These are phyloP conservation scores for Carex arenaria DNA, from an alignment of 202 grass and related monocot species.

Conservation along the genomic window DNA sequence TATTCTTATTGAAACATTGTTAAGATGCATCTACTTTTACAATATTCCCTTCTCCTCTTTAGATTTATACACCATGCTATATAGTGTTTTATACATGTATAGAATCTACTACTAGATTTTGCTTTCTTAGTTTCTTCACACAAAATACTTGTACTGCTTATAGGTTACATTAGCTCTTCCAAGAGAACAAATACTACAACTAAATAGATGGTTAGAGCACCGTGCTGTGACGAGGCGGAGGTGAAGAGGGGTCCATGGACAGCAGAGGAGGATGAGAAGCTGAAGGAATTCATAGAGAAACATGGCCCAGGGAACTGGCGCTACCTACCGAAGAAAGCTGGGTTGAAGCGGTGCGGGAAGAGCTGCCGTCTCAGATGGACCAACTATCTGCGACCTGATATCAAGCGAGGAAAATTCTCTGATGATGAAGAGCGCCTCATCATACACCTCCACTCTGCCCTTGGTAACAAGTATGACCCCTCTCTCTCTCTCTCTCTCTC, in stretches of 20 bases:
- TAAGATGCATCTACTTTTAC: background rate
- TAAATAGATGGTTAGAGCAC: constrained; percentile 59
- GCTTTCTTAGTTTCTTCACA: background rate
- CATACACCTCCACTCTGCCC: constrained; percentile 32
- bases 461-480: constrained; percentile 33
- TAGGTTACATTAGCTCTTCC: background rate
- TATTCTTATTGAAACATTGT: background rate
- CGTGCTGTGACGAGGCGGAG: constrained; percentile 66
- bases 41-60: background rate
- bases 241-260: constrained; percentile 92
- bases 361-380: constrained; percentile 19
- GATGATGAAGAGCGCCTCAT: constrained; percentile 29
- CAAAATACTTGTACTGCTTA: background rate
- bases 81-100: background rate
- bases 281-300: constrained; percentile 49
- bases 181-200: background rate
- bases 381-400: constrained; percentile 8
- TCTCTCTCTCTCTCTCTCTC: background rate
- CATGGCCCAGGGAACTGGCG: constrained; percentile 85
- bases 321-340: constrained; percentile 59
- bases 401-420: constrained; percentile 36
- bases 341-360: constrained; percentile 31
- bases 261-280: constrained; percentile 65
- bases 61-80: background rate
- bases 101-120: background rate